Evolutionary conservation across 176 grass and related monocot genomes (phyloP), one percentile per base, ranked within the genome.

Genomic region (Oryza punctata): DNA sequence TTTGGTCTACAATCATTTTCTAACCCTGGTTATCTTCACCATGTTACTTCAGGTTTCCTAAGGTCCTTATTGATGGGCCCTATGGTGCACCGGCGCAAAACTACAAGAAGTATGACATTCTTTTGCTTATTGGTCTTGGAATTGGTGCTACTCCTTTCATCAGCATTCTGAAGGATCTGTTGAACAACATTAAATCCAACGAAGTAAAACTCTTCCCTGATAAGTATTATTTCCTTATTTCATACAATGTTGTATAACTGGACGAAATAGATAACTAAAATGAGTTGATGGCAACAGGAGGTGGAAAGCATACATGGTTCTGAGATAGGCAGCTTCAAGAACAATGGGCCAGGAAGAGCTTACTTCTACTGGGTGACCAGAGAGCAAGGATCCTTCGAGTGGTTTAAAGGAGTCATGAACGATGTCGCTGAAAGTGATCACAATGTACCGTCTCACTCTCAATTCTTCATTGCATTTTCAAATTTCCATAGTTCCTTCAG

Each of bases 401-500:
- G 97, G 97, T 99, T 99, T 81, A 99, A 96, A 92, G 83, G 97
- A 78, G 97, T 99, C 85, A 96, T 99, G 97, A 94, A 99, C 65
- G 97, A 99, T 49, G 93, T 99, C 68, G 93, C 97, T 29, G 97
- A 92, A 76, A 96, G 88, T 43, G 93, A 99, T 69, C 86, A 91
- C 41, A 91, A 83, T 54, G 97, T 99, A 94, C 65, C 57, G 78
- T 71, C 49, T 26, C 44, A 35, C 30, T 87, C 52, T 72, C 78
- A 65, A 54, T 75, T 29, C 59, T 67, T 81, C 46, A 6, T 26
- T 73, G 67, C 38, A 21, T 47, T 25, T 89, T 38, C 7, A 38
- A 38, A 38, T 38, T 38, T 84, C 40, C 3, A 65, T 82, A 65
- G 25, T 16, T 60, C 45, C 54, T 46, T 73, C 24, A 14, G 29